These are phyloP conservation scores for Hyaloperonospora brassicae DNA, from an alignment of 352 stramenopile species.

Conservation along the genomic window DNA sequence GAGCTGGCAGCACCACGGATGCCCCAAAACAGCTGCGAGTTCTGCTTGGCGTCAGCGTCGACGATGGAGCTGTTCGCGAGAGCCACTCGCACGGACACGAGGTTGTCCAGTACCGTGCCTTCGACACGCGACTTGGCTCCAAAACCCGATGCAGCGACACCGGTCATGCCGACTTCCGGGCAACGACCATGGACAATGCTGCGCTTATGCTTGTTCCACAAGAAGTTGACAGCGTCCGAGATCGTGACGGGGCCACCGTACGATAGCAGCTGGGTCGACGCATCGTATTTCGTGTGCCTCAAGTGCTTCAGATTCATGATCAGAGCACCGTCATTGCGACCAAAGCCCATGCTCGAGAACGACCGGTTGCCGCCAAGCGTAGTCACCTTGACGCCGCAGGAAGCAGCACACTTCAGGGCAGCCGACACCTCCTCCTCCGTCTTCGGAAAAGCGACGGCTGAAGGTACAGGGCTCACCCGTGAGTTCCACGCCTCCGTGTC, in stretches of 20 bases:
- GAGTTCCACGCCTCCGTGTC: constrained; percentile 27
- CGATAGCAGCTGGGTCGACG: constrained; percentile 14
- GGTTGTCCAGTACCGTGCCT: constrained; percentile 24
- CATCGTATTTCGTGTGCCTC: constrained; percentile 18
- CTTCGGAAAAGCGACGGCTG: constrained; percentile 19
- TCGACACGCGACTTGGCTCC: constrained; percentile 16
- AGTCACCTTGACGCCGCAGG: constrained; percentile 19
- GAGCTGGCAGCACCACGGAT: constrained; percentile 21
- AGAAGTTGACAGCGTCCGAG: constrained; percentile 17
- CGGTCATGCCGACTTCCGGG: constrained; percentile 24
- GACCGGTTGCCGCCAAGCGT: constrained; percentile 23
- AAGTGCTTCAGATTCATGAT: constrained; percentile 21
- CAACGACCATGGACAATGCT: constrained; percentile 22
- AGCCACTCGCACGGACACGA: constrained; percentile 17
- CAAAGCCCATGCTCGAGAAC: constrained; percentile 27
- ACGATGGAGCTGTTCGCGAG: constrained; percentile 22
- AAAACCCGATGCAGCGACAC: constrained; percentile 20
- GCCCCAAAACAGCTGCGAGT: constrained; percentile 22
- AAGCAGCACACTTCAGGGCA: constrained; percentile 18
- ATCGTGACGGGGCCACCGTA: constrained; percentile 26
- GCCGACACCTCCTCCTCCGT: constrained; percentile 16
- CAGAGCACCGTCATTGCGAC: constrained; percentile 21
- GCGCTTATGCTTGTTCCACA: constrained; percentile 14
- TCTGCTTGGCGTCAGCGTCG: constrained; percentile 13
- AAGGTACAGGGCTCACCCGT: constrained; percentile 17